Evolutionary conservation across 768 basidiomycete species (phyloP), one percentile per base, ranked within the genome.

Genomic region (Dentipellis fragilis): DNA sequence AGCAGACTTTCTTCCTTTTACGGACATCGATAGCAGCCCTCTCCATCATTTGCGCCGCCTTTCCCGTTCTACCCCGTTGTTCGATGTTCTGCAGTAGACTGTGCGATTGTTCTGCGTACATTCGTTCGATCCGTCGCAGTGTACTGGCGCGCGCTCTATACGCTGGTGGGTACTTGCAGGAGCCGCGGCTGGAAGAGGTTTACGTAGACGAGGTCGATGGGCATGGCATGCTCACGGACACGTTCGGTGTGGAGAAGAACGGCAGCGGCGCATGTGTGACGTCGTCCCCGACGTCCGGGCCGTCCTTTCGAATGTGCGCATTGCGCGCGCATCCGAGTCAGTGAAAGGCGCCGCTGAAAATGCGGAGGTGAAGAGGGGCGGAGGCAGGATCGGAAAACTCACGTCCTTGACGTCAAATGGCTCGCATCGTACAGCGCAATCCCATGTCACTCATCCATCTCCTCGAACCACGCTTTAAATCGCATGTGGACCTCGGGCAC

Each of bases 201-300:
- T 48, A 85, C 74, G 66, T 90, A 92, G 36, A 91, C 83, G 19
- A 92, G 75, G 62, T 92, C 89, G 58, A 92, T 74, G 0, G n/a
- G n/a, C n/a, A n/a, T n/a, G 71, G 71, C 0, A 80, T 73, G 53
- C 75, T 71, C 53, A 71, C 72, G 0, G 78, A 57, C 12, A 81
- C 75, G 21, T 71, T 64, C 2, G 86, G 84, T 2, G 71, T 58
- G 4, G 66, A 52, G 67, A 76, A 79, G 68, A 77, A 79, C 4
- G 84, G 76, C 52, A 87, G 65, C 2, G 87, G 80, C 1, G 70
- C 61, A 66, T 93, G 90, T 0, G 69, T 67, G 3, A 75, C 80
- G 62, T 92, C 90, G 64, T 92, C 89, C 1, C 89, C 90, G 9
- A 80, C 68, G 2, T 83, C 86, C 1, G 87, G 83, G 65, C 89